Evolutionary conservation across 768 basidiomycete genomes (phyloP).

Genomic region (Leucogyrophana mollusca): DNA sequence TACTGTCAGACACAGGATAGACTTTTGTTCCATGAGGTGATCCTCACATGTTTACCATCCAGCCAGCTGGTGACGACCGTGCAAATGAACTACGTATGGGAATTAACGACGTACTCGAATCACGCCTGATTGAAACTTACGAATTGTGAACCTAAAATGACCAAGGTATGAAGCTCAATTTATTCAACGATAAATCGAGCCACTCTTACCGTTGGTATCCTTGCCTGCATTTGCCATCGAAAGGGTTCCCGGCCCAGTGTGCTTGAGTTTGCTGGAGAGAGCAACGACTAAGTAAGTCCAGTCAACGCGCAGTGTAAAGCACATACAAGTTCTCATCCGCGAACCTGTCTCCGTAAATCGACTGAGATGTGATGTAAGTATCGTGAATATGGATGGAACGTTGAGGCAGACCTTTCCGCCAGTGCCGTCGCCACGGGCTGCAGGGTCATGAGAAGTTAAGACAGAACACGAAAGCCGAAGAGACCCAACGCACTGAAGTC

Average conservation of each 20-base stretch:
- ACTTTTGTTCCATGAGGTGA: background rate
- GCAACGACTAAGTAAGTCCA: slow-evolving; percentile 1
- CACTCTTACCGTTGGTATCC: slow-evolving; percentile 80
- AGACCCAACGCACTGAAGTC: slow-evolving; percentile 78
- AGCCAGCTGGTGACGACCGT: slow-evolving; percentile 87
- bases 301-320: background rate
- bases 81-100: slow-evolving; percentile 77
- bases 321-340: slow-evolving; percentile 94
- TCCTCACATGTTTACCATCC: slow-evolving; percentile 80
- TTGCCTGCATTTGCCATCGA: slow-evolving; percentile 95
- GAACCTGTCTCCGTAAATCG: slow-evolving; percentile 90
- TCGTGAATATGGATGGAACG: background rate
- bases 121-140: slow-evolving; percentile 49
- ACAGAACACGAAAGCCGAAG: slow-evolving; percentile 13
- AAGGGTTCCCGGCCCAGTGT: slow-evolving; percentile 82
- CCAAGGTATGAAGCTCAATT: slow-evolving; percentile 12
- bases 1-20: slow-evolving; percentile 9
- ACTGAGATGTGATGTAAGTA: slow-evolving; percentile 37
- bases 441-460: slow-evolving; percentile 8
- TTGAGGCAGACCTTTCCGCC: slow-evolving; percentile 71
- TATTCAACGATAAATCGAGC: no score
- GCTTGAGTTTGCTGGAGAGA: slow-evolving; percentile 81
- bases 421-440: slow-evolving; percentile 80
- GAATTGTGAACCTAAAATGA: slow-evolving; percentile 75
- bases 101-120: background rate